These are phyloP conservation scores for Paraglomus brasilianum DNA, from an alignment of 192 early-diverging fungal species.

Conservation along the genomic window DNA sequence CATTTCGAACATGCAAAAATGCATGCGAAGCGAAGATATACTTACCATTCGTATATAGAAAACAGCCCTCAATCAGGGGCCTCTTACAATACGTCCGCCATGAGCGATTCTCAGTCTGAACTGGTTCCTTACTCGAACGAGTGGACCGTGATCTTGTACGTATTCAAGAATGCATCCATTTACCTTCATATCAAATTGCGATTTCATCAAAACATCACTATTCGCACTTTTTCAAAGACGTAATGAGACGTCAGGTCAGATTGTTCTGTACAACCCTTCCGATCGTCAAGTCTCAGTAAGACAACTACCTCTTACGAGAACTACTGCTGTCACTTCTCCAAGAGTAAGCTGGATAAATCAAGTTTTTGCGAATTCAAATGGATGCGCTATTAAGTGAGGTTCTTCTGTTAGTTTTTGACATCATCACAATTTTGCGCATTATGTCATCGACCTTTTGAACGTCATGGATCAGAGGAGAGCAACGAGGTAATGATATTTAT, in stretches of 20 bases:
- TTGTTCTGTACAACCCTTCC: conserved; percentile 68
- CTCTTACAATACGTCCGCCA: too few species aligned
- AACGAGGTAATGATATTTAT: conserved; percentile 18
- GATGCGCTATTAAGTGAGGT: conserved; percentile 1
- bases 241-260: conserved; percentile 46
- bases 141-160: conserved; percentile 58
- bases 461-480: conserved; percentile 9
- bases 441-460: conserved; percentile 42
- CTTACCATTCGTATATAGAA: too few species aligned
- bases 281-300: conserved; percentile 50
- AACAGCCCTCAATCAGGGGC: too few species aligned
- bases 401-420: conserved; percentile 26
- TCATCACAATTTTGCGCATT: conserved; percentile 35
- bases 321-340: neutral
- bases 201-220: neutral
- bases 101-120: conserved; percentile 31
- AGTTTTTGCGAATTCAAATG: conserved; percentile 2
- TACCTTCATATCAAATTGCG: neutral
- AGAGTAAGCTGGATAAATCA: neutral
- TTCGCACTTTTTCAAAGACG: conserved; percentile 34
- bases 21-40: too few species aligned
- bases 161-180: neutral
- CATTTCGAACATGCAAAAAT: too few species aligned
- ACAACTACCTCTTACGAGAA: conserved; percentile 33
- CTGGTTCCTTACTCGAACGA: conserved; percentile 56